Conservation (phyloP, 164 flowering plant genomes). For the Tetracentron sinense region DNA sequence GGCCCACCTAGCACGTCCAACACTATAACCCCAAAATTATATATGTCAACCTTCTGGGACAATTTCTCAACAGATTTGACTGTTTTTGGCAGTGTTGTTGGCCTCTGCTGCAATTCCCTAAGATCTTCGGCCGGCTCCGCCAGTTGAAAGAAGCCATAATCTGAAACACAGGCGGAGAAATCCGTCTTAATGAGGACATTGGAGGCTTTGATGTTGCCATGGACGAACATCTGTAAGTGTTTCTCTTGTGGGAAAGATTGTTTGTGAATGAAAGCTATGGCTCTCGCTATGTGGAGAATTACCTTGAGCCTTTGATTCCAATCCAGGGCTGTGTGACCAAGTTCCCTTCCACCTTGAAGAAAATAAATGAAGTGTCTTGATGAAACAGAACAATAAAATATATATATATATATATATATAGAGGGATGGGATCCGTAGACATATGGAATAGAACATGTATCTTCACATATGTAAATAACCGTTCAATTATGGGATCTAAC, state of each 20-base stretch:
- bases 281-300: slow-evolving; percentile 27
- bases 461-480: too few species aligned
- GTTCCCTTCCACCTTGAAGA: slow-evolving; percentile 33
- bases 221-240: slow-evolving; percentile 38
- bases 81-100: background rate
- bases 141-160: slow-evolving; percentile 47
- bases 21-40: slow-evolving; percentile 40
- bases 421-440: too few species aligned
- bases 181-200: slow-evolving; percentile 40
- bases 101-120: background rate
- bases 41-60: slow-evolving; percentile 33
- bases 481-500: too few species aligned
- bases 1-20: slow-evolving; percentile 44
- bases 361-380: background rate
- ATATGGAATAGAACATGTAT: too few species aligned
- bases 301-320: slow-evolving; percentile 41
- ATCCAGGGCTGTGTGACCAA: slow-evolving; percentile 45
- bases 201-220: slow-evolving; percentile 53
- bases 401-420: too few species aligned
- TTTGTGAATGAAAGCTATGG: slow-evolving; percentile 46
- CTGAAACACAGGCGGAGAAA: slow-evolving; percentile 42
- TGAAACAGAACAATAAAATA: too few species aligned
- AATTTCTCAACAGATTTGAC: slow-evolving; percentile 2
- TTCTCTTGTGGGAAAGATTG: slow-evolving; percentile 28
- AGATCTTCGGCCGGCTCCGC: slow-evolving; percentile 17